Percentiles rank a stretch among this genome's conserved stretches.
Conservation (phyloP, 805 yeast species). For the Grigorovia yakushimaensis region DNA sequence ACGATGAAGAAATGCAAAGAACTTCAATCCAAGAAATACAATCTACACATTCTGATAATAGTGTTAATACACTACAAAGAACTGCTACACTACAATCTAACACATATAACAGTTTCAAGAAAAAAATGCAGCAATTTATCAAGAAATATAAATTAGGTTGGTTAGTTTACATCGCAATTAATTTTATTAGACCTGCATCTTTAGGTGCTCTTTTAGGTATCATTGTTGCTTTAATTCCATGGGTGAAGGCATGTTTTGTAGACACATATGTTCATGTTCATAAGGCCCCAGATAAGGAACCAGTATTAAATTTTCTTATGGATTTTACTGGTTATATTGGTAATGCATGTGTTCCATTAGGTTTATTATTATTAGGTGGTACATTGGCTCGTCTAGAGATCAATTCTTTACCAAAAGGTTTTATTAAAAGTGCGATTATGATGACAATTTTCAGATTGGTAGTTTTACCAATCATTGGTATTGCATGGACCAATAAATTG, state of each 20-base stretch:
- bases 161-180: slow-evolving; percentile 33
- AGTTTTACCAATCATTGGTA: slow-evolving; percentile 71
- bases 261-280: slow-evolving; percentile 41
- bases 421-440: slow-evolving; percentile 47
- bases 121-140: slow-evolving; percentile 17
- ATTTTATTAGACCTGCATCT: slow-evolving; percentile 63
- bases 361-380: slow-evolving; percentile 74
- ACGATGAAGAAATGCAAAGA: slow-evolving; percentile 1
- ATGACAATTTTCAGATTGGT: slow-evolving; percentile 52
- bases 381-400: slow-evolving; percentile 71
- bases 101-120: slow-evolving; percentile 8
- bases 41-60: background rate
- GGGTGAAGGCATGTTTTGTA: slow-evolving; percentile 65
- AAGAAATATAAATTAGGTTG: slow-evolving; percentile 25
- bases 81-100: slow-evolving; percentile 7
- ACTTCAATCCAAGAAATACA: slow-evolving; percentile 1
- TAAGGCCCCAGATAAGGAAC: slow-evolving; percentile 74
- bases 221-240: slow-evolving; percentile 74
- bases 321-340: slow-evolving; percentile 76
- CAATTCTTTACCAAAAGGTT: slow-evolving; percentile 49
- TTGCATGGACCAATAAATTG: slow-evolving; percentile 55
- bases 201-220: slow-evolving; percentile 57
- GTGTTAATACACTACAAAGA: slow-evolving; percentile 8
- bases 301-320: slow-evolving; percentile 78
- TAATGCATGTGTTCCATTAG: slow-evolving; percentile 81